Conservation (phyloP, 768 basidiomycete species). For the Butyriboletus loyo region DNA sequence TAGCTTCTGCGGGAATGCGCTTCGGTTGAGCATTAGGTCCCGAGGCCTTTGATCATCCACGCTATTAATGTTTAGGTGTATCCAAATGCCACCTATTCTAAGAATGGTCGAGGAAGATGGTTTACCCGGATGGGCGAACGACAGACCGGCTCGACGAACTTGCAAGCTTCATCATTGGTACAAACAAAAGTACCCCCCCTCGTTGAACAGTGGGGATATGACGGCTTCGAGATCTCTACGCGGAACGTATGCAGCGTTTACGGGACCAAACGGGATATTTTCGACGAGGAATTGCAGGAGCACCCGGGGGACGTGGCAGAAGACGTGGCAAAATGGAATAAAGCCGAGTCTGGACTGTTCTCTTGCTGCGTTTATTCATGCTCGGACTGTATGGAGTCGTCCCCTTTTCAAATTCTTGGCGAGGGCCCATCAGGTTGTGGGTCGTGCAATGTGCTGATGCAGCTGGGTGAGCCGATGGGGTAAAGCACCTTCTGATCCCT, state of each 20-base stretch:
- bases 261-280: slow-evolving; percentile 62
- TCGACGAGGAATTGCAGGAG: slow-evolving; percentile 64
- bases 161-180: slow-evolving; percentile 56
- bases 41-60: slow-evolving; percentile 49
- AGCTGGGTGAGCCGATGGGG: slow-evolving; percentile 38
- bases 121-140: neutral
- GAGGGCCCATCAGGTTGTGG: neutral
- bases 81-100: slow-evolving; percentile 8
- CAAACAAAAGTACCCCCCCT: slow-evolving; percentile 54
- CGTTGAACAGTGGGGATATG: slow-evolving; percentile 64
- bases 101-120: neutral
- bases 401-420: slow-evolving; percentile 6
- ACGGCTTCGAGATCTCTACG: slow-evolving; percentile 66
- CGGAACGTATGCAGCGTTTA: slow-evolving; percentile 62
- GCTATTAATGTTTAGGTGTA: slow-evolving; percentile 65
- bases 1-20: slow-evolving; percentile 68
- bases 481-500: slow-evolving; percentile 50
- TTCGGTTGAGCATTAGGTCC: slow-evolving; percentile 77
- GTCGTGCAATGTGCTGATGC: neutral
- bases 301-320: slow-evolving; percentile 70
- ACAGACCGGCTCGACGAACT: slow-evolving; percentile 59
- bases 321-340: no score
- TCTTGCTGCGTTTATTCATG: slow-evolving; percentile 53
- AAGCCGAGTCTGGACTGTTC: slow-evolving; percentile 80
- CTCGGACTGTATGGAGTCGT: neutral